phyloP scores from a whole-genome alignment of 345 rosid species.

The Carallia pectinifolia region DNA sequence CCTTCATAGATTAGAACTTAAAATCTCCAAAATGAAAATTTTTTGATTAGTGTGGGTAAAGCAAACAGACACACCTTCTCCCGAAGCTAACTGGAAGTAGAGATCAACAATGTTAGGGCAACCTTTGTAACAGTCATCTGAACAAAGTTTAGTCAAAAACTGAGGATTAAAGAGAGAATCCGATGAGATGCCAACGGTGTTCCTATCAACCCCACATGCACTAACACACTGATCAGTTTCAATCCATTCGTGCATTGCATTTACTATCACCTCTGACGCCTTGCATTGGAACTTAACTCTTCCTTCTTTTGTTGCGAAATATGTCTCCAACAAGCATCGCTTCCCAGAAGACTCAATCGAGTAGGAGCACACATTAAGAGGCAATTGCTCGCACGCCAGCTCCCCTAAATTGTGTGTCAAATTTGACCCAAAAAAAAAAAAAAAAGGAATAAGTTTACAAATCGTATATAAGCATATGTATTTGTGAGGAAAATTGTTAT shows the following conservation, averaged over 20 bases:
- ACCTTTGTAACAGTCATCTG: conserved; percentile 18
- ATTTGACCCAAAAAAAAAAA: background rate
- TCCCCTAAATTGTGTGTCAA: conserved; percentile 14
- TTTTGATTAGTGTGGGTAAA: background rate
- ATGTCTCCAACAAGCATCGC: conserved; percentile 38
- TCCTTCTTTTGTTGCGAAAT: conserved; percentile 4
- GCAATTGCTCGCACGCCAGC: conserved; percentile 35
- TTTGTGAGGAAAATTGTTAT: background rate
- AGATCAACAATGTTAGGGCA: conserved; percentile 38
- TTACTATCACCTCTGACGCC: conserved; percentile 28
- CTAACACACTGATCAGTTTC: conserved; percentile 28
- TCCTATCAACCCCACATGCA: conserved; percentile 30
- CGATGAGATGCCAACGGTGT: conserved; percentile 31
- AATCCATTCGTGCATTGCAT: conserved; percentile 16
- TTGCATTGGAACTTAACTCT: conserved; percentile 26
- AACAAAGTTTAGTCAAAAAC: conserved; percentile 35
- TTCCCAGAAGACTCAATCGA: conserved; percentile 30
- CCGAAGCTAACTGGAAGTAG: conserved; percentile 34
- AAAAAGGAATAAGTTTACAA: background rate
- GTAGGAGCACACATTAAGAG: conserved; percentile 21
- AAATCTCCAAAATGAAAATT: too few relatives aligned
- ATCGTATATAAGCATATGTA: background rate
- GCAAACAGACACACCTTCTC: conserved; percentile 24
- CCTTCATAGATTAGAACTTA: too few relatives aligned
- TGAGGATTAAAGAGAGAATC: conserved; percentile 30